Conservation (phyloP, 495 filamentous ascomycete species). For the Penicillium lividum region DNA sequence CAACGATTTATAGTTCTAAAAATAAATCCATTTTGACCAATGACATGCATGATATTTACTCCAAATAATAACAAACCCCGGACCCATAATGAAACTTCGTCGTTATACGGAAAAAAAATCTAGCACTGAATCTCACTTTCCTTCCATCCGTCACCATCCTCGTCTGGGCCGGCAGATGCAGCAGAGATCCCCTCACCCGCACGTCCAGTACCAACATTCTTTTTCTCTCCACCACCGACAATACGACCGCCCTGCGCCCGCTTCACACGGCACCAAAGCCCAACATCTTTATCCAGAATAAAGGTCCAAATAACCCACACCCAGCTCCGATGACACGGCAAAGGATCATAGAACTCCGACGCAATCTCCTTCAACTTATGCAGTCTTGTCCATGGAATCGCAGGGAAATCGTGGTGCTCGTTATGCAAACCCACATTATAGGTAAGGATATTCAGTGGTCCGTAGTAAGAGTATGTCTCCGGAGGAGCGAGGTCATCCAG, state of each 20-base stretch:
- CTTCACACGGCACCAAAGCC: slow-evolving; percentile 91
- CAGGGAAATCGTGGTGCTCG: slow-evolving; percentile 98
- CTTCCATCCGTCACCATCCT: slow-evolving; percentile 49
- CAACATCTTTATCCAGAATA: slow-evolving; percentile 82
- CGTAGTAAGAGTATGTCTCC: slow-evolving; percentile 99
- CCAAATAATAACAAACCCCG: slow-evolving; percentile 1
- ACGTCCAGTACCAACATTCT: slow-evolving; percentile 34
- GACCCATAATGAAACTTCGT: not conserved
- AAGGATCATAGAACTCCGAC: slow-evolving; percentile 85
- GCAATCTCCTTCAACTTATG: slow-evolving; percentile 76
- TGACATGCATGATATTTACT: not conserved
- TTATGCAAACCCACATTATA: slow-evolving; percentile 99
- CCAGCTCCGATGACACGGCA: slow-evolving; percentile 90
- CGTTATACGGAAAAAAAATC: not conserved
- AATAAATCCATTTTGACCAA: slow-evolving; percentile 5
- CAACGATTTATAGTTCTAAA: not conserved
- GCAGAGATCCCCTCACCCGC: slow-evolving; percentile 46
- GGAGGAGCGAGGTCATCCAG: slow-evolving; percentile 60
- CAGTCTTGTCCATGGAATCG: slow-evolving; percentile 89
- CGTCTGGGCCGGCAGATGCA: slow-evolving; percentile 39
- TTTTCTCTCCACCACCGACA: slow-evolving; percentile 41
- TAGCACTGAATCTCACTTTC: slow-evolving; percentile 52
- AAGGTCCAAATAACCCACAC: slow-evolving; percentile 92
- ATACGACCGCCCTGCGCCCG: slow-evolving; percentile 75
- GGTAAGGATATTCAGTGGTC: slow-evolving; percentile 84